These are phyloP conservation scores for Sphagnum contortum DNA, from an alignment of 225 moss, liverwort and hornwort genomes.

Conservation along the genomic window DNA sequence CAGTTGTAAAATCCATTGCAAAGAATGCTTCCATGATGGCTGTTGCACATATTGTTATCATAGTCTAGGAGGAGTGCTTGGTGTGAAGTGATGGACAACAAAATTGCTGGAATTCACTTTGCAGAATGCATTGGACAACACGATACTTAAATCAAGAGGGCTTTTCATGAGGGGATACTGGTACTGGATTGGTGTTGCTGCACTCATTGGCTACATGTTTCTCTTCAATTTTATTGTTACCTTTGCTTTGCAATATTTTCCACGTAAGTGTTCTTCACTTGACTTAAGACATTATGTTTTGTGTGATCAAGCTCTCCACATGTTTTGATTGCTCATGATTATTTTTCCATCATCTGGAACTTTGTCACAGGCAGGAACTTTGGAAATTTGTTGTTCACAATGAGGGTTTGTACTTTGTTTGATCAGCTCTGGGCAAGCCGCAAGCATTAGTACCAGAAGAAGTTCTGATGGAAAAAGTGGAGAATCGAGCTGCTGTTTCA, in stretches of 20 bases:
- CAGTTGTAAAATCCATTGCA: too few relatives aligned
- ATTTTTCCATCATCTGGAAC: too few relatives aligned
- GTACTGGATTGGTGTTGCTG: slow-evolving; percentile 73
- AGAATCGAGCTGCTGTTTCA: slow-evolving; percentile 28
- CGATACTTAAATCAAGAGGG: slow-evolving; percentile 53
- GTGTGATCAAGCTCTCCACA: too few relatives aligned
- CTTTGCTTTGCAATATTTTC: slow-evolving; percentile 54
- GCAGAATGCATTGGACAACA: not conserved
- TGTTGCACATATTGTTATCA: too few relatives aligned
- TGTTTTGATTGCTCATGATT: too few relatives aligned
- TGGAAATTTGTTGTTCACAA: too few relatives aligned
- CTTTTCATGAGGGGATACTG: slow-evolving; percentile 69
- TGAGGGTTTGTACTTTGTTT: not conserved
- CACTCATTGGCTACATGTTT: slow-evolving; percentile 41
- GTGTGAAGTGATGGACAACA: too few relatives aligned
- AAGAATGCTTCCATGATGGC: too few relatives aligned
- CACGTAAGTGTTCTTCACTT: slow-evolving; percentile 38
- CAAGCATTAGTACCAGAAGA: slow-evolving; percentile 61
- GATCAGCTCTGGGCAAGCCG: slow-evolving; percentile 61
- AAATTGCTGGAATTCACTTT: too few relatives aligned
- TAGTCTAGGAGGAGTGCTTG: too few relatives aligned
- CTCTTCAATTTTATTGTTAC: slow-evolving; percentile 73
- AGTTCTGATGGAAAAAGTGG: slow-evolving; percentile 48
- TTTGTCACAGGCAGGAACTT: too few relatives aligned
- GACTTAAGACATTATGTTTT: too few relatives aligned